Percentiles rank a stretch among this genome's conserved stretches.
Evolutionary conservation across 78 protist genomes (phyloP).

Genomic region (Emiliania huxleyi): DNA sequence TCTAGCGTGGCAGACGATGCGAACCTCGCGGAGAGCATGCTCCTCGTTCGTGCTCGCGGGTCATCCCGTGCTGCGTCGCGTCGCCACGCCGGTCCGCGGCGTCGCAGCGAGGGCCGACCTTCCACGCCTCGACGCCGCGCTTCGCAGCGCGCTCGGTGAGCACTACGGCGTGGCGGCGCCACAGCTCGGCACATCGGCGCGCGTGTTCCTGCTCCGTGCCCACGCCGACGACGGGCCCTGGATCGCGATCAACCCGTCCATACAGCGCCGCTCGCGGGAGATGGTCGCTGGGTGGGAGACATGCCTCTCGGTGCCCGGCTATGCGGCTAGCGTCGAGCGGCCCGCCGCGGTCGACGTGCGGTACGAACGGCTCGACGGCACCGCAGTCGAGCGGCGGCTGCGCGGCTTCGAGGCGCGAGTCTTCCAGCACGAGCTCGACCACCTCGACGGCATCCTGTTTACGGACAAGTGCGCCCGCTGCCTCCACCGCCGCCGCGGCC

Average conservation of each 20-base stretch:
- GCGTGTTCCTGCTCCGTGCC: background rate
- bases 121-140: background rate
- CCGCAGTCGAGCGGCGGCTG: background rate
- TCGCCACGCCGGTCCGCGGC: background rate
- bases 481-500: too few species aligned
- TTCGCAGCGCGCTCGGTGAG: background rate
- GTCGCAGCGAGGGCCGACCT: background rate
- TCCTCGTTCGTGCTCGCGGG: background rate
- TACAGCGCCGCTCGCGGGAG: background rate
- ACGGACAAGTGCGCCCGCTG: too few species aligned
- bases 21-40: too few species aligned
- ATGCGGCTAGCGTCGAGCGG: background rate
- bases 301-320: background rate
- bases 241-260: background rate
- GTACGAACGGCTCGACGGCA: background rate
- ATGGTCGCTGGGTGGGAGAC: background rate
- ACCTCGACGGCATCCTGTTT: slow-evolving; percentile 8
- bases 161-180: background rate
- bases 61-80: background rate
- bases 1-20: too few species aligned
- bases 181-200: background rate
- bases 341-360: background rate
- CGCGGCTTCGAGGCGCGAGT: slow-evolving; percentile 24
- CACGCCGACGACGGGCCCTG: background rate
- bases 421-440: slow-evolving; percentile 45